phyloP scores from a whole-genome alignment of 1,139 yeast species.

The Diutina pseudorugosa region DNA sequence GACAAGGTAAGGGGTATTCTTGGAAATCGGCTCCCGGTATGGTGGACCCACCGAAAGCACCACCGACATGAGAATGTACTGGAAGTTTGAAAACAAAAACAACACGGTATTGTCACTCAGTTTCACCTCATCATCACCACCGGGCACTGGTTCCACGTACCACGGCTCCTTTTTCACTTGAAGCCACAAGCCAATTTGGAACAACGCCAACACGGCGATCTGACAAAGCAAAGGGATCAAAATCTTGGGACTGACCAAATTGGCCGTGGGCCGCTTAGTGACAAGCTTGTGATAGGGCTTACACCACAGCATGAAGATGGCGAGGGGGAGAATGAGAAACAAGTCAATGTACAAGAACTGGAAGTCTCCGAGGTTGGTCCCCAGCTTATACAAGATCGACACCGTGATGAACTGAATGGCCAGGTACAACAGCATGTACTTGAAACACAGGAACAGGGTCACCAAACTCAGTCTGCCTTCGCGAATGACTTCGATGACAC shows the following conservation, averaged over 20 bases:
- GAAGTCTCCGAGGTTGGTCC: slow-evolving; percentile 94
- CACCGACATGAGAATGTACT: slow-evolving; percentile 75
- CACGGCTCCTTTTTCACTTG: slow-evolving; percentile 48
- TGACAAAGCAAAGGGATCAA: slow-evolving; percentile 70
- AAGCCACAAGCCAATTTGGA: slow-evolving; percentile 62
- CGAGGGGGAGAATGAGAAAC: slow-evolving; percentile 82
- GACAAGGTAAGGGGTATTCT: slow-evolving; percentile 58
- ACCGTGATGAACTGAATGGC: slow-evolving; percentile 92
- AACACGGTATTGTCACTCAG: slow-evolving; percentile 84
- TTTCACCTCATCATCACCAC: slow-evolving; percentile 68
- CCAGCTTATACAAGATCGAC: slow-evolving; percentile 71
- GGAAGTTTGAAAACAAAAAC: slow-evolving; percentile 74
- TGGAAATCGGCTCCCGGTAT: slow-evolving; percentile 66
- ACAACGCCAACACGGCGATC: slow-evolving; percentile 44
- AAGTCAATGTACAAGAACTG: slow-evolving; percentile 91
- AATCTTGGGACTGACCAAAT: slow-evolving; percentile 79
- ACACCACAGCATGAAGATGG: slow-evolving; percentile 96
- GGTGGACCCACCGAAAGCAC: slow-evolving; percentile 89
- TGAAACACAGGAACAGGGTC: slow-evolving; percentile 92
- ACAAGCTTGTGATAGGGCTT: slow-evolving; percentile 55
- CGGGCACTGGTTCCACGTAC: slow-evolving; percentile 77
- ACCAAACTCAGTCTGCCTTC: slow-evolving; percentile 94
- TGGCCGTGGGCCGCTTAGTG: slow-evolving; percentile 82
- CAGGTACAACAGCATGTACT: slow-evolving; percentile 92
- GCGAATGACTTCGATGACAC: slow-evolving; percentile 79